Evolutionary conservation across 306 rosid species (phyloP).

Genomic region (Cucumis melo): DNA sequence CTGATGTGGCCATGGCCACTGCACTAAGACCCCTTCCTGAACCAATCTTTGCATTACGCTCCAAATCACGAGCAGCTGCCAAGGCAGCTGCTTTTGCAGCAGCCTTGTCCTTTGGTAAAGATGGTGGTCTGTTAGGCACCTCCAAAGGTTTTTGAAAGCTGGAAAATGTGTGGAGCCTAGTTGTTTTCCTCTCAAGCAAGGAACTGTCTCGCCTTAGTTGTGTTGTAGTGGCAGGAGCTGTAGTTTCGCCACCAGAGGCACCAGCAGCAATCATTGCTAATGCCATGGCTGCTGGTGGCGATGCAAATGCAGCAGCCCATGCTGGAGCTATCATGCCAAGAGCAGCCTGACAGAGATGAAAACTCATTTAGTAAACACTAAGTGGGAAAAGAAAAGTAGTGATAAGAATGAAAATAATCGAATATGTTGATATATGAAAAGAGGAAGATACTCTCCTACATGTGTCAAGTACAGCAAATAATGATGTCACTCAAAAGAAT

Average conservation of each 20-base stretch:
- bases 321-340: constrained; percentile 78
- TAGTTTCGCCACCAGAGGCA: constrained; percentile 72
- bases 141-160: constrained; percentile 85
- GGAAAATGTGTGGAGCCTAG: constrained; percentile 75
- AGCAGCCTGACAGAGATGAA: constrained; percentile 55
- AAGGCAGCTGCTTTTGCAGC: constrained; percentile 92
- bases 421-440: not conserved
- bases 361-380: not conserved
- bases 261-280: constrained; percentile 99
- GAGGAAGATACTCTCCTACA: not conserved
- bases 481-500: not conserved
- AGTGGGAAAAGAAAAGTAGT: not conserved
- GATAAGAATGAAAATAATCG: not conserved
- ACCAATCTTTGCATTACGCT: constrained; percentile 79
- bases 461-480: not conserved
- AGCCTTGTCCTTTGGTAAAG: constrained; percentile 79
- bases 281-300: constrained; percentile 99
- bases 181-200: constrained; percentile 63
- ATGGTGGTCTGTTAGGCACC: constrained; percentile 37
- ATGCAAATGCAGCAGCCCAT: constrained; percentile 99
- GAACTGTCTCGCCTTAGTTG: constrained; percentile 81
- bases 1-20: constrained; percentile 99
- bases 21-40: constrained; percentile 99
- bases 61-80: constrained; percentile 91
- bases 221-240: constrained; percentile 36